These are phyloP conservation scores for Lupinus albus DNA, from an alignment of 306 rosid genomes.

Conservation along the genomic window DNA sequence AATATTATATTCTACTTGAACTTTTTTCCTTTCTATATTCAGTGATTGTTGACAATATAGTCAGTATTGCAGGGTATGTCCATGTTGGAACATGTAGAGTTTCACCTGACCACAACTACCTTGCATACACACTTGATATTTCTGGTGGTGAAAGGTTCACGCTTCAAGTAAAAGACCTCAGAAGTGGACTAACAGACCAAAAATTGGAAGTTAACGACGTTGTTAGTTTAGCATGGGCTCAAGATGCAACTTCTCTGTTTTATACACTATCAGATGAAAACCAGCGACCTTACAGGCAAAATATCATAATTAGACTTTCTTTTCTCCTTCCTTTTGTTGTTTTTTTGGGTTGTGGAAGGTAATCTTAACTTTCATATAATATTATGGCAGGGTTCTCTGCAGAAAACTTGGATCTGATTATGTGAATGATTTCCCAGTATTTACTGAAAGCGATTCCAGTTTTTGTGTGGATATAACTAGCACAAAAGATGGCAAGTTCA, in stretches of 20 bases:
- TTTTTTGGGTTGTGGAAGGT: not conserved
- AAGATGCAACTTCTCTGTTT: slow-evolving; percentile 63
- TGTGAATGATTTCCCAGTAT: slow-evolving; percentile 54
- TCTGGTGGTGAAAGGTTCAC: slow-evolving; percentile 74
- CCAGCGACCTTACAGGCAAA: slow-evolving; percentile 89
- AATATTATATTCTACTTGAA: slow-evolving; percentile 7
- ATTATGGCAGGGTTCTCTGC: slow-evolving; percentile 69
- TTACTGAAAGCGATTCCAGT: slow-evolving; percentile 75
- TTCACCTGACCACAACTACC: slow-evolving; percentile 83
- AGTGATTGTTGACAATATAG: slow-evolving; percentile 19
- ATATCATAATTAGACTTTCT: slow-evolving; percentile 10
- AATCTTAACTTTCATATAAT: slow-evolving; percentile 34
- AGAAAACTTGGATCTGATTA: slow-evolving; percentile 55
- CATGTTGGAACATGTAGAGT: slow-evolving; percentile 86
- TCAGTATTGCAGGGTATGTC: slow-evolving; percentile 74
- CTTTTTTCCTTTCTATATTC: slow-evolving; percentile 1
- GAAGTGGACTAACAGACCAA: slow-evolving; percentile 61
- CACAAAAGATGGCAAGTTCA: slow-evolving; percentile 96
- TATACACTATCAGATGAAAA: slow-evolving; percentile 82
- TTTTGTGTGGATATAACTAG: slow-evolving; percentile 92
- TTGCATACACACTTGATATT: slow-evolving; percentile 79
- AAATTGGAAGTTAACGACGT: slow-evolving; percentile 54
- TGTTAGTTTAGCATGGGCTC: slow-evolving; percentile 93
- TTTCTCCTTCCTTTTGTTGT: slow-evolving; percentile 13
- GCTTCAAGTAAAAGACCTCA: slow-evolving; percentile 83